phyloP scores from a whole-genome alignment of 139 green algal species.

The Pleodorina starrii region DNA sequence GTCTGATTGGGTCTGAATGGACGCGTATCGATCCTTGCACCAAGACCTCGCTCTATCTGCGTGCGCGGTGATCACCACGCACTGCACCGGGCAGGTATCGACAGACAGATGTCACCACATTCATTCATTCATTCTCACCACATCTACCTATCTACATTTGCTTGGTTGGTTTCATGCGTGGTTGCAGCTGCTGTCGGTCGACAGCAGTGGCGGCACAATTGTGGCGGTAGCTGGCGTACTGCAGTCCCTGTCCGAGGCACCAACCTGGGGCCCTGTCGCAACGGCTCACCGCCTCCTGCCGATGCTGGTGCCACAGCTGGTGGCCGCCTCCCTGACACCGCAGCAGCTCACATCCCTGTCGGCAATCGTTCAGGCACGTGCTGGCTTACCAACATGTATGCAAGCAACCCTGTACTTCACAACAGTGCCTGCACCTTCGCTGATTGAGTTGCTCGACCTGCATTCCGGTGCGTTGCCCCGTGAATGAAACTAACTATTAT shows the following conservation, averaged over 20 bases:
- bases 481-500: background rate
- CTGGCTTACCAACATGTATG: too few relatives aligned
- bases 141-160: background rate
- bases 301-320: conserved; percentile 75
- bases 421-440: too few relatives aligned
- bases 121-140: too few relatives aligned
- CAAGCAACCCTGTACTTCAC: background rate
- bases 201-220: conserved; percentile 77
- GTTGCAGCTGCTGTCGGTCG: conserved; percentile 78
- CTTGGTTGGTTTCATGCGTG: too few relatives aligned
- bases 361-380: background rate
- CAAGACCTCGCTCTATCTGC: background rate
- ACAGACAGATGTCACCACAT: too few relatives aligned
- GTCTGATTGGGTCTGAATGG: too few relatives aligned
- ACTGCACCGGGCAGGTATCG: background rate
- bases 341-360: conserved; percentile 62
- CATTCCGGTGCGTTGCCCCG: too few relatives aligned
- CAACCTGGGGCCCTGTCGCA: conserved; percentile 59
- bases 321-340: conserved; percentile 59
- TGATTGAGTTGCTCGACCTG: too few relatives aligned
- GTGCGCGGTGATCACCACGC: background rate
- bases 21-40: background rate
- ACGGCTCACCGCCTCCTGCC: conserved; percentile 74
- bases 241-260: conserved; percentile 70
- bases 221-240: conserved; percentile 79